A percentile compares a stretch with the other conserved stretches of the same genome.
Evolutionary conservation across 2,329 filamentous ascomycete species (phyloP).

Genomic region (Talaromyces albobiverticillius): DNA sequence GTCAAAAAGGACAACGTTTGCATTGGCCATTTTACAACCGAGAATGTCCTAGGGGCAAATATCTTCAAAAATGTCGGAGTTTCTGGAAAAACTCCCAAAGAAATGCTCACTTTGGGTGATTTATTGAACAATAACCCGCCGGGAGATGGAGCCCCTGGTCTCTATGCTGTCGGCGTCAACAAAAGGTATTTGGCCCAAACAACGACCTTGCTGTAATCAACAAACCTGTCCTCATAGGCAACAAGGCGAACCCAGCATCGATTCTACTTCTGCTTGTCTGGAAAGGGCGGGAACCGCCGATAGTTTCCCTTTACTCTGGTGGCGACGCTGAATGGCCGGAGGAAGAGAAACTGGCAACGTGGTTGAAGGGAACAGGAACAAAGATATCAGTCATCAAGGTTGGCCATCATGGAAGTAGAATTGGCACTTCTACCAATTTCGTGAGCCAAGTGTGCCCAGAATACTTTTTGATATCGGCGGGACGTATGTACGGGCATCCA

Average conservation of each 20-base stretch:
- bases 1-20: neutral
- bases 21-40: neutral
- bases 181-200: neutral
- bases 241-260: neutral
- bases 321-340: neutral
- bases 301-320: neutral
- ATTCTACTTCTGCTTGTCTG: neutral
- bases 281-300: neutral
- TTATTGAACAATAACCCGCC: neutral
- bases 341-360: neutral
- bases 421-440: neutral
- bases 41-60: neutral
- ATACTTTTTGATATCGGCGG: neutral
- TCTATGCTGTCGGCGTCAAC: neutral
- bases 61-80: neutral
- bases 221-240: neutral
- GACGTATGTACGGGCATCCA: neutral
- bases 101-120: neutral
- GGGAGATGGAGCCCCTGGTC: neutral
- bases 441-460: neutral
- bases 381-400: neutral
- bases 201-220: too few species aligned
- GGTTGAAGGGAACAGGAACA: neutral
- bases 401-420: neutral
- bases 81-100: neutral